These are phyloP conservation scores for Carex arenaria DNA, from an alignment of 202 grass and related monocot genomes.

Conservation along the genomic window DNA sequence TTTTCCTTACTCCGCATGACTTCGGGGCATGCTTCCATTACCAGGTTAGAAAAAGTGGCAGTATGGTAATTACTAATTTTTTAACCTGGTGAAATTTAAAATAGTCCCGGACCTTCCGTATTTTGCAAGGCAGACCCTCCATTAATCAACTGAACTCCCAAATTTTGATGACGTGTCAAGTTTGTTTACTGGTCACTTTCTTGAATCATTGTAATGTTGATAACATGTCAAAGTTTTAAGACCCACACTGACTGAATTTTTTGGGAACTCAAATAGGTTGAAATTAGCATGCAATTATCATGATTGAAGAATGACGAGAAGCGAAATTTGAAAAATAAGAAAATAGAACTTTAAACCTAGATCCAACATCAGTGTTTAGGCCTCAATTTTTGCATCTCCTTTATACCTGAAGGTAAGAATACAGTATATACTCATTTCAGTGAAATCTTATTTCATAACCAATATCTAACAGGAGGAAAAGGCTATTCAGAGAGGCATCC, in stretches of 20 bases:
- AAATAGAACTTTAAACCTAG: neutral
- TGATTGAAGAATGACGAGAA: neutral
- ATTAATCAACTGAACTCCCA: neutral
- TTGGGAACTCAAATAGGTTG: neutral
- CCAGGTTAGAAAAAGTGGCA: conserved; percentile 37
- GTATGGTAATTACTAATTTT: neutral
- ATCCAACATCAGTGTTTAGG: neutral
- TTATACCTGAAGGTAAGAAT: neutral
- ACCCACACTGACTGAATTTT: neutral
- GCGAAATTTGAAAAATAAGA: neutral
- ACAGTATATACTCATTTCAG: neutral
- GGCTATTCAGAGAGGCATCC: conserved; percentile 72
- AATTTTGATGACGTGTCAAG: neutral
- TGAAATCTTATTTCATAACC: neutral
- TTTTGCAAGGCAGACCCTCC: neutral
- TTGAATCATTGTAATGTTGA: neutral
- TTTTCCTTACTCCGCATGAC: conserved; percentile 90
- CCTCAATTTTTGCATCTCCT: neutral
- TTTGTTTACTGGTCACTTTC: neutral
- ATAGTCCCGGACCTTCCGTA: neutral
- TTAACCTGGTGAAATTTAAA: neutral
- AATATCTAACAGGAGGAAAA: conserved; percentile 51
- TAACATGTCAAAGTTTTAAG: neutral
- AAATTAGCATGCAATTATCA: neutral
- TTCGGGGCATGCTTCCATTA: conserved; percentile 93